Percentiles rank a stretch among this genome's conserved stretches.
Evolutionary conservation across 1,284 basidiomycete genomes (phyloP).

Genomic region (Cutaneotrichosporon curvatum): DNA sequence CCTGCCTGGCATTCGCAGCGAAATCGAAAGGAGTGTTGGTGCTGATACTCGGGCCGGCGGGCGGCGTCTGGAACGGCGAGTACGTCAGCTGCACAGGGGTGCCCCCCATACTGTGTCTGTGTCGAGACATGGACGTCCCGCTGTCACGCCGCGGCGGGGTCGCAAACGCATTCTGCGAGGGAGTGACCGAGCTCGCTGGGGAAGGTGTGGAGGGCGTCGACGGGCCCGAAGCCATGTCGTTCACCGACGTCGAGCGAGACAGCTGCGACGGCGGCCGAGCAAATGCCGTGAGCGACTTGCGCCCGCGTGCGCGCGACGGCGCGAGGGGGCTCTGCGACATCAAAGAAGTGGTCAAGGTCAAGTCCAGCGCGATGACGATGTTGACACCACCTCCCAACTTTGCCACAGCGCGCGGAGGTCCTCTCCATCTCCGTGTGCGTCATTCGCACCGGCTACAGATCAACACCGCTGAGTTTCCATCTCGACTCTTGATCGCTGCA

Average conservation of each 20-base stretch:
- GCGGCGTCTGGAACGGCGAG: conserved; percentile 38
- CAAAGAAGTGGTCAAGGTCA: no score
- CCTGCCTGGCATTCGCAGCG: conserved; percentile 31
- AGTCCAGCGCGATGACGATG: no score
- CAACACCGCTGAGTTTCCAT: no score
- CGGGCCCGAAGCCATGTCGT: conserved; percentile 9
- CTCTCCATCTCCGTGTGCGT: no score
- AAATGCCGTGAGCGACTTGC: conserved; percentile 34
- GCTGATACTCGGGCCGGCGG: conserved; percentile 25
- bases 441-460: no score
- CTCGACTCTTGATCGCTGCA: no score
- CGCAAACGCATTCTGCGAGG: conserved; percentile 10
- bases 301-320: conserved; percentile 18
- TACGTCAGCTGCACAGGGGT: conserved; percentile 6
- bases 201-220: neutral
- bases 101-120: neutral
- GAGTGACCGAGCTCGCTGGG: neutral
- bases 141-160: conserved; percentile 1
- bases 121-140: neutral
- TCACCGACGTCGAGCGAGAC: conserved; percentile 15
- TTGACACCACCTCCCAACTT: no score
- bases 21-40: conserved; percentile 39
- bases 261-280: conserved; percentile 35
- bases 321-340: conserved; percentile 44
- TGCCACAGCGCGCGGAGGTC: no score